Conservation (phyloP, 345 rosid genomes). For the Brassica rapa region DNA sequence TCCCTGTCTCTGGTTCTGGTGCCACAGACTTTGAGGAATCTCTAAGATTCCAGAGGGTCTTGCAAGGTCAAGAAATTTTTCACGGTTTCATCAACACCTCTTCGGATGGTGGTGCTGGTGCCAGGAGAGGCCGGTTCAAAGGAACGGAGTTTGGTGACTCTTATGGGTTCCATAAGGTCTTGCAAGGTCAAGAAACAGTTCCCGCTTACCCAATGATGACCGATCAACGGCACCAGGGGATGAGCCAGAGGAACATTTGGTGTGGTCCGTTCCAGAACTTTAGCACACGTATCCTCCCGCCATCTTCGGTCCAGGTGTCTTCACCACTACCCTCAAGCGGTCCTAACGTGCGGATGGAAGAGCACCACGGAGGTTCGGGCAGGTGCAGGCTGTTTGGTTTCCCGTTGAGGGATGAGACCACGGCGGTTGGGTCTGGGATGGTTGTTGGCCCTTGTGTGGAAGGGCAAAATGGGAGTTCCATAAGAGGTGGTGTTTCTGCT, state of each 20-base stretch:
- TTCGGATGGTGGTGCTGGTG: slow-evolving; percentile 55
- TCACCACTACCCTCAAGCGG: slow-evolving; percentile 57
- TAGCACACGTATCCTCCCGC: slow-evolving; percentile 40
- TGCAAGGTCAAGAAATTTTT: slow-evolving; percentile 99
- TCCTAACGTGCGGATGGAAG: slow-evolving; percentile 11
- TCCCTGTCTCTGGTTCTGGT: slow-evolving; percentile 69
- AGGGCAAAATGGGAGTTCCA: slow-evolving; percentile 50
- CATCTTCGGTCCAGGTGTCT: slow-evolving; percentile 53
- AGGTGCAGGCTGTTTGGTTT: slow-evolving; percentile 96
- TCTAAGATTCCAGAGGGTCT: slow-evolving; percentile 95
- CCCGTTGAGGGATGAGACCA: slow-evolving; percentile 71
- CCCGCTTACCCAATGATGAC: slow-evolving; percentile 45
- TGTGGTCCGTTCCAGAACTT: slow-evolving; percentile 50
- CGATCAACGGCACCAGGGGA: slow-evolving; percentile 46
- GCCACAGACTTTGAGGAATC: slow-evolving; percentile 90
- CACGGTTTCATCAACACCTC: slow-evolving; percentile 53
- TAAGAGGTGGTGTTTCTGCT: slow-evolving; percentile 45
- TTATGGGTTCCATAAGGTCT: slow-evolving; percentile 78
- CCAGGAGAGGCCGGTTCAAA: slow-evolving; percentile 44
- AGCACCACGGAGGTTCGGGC: slow-evolving; percentile 37
- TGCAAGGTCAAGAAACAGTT: slow-evolving; percentile 99
- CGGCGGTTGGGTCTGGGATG: slow-evolving; percentile 28
- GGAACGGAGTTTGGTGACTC: slow-evolving; percentile 68
- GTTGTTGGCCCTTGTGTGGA: slow-evolving; percentile 49
- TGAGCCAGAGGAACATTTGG: slow-evolving; percentile 63